phyloP scores from a whole-genome alignment of 2,329 filamentous ascomycete genomes.

The Cladosporium sp. region DNA sequence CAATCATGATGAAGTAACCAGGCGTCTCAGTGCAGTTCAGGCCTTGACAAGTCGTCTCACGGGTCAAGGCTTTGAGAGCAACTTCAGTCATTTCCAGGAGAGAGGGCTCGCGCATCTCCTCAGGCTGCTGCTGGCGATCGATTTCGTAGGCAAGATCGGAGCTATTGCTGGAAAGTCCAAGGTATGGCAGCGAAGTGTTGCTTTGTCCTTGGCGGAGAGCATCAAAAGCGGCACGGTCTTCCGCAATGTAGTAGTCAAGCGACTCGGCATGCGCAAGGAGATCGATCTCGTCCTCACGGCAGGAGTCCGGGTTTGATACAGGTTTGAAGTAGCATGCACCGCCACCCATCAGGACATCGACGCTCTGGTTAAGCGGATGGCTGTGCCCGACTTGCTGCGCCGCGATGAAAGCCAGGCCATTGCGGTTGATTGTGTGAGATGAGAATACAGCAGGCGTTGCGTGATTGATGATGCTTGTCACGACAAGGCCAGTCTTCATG shows the following conservation, averaged over 20 bases:
- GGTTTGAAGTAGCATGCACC: slow-evolving; percentile 42
- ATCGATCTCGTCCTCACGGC: slow-evolving; percentile 36
- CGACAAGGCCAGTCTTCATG: slow-evolving; percentile 41
- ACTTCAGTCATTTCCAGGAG: slow-evolving; percentile 38
- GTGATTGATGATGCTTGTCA: slow-evolving; percentile 40
- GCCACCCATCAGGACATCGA: slow-evolving; percentile 40
- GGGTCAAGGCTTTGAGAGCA: slow-evolving; percentile 35
- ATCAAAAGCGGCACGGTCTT: slow-evolving; percentile 35
- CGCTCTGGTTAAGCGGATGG: slow-evolving; percentile 37
- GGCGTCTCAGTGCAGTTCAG: slow-evolving; percentile 21
- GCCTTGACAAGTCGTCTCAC: slow-evolving; percentile 26
- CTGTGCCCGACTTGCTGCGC: slow-evolving; percentile 38
- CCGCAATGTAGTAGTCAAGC: slow-evolving; percentile 36
- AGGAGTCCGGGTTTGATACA: slow-evolving; percentile 33
- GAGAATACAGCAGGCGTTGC: slow-evolving; percentile 32
- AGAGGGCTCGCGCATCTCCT: slow-evolving; percentile 34
- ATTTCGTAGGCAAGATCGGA: slow-evolving; percentile 37
- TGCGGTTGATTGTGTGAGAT: slow-evolving; percentile 33
- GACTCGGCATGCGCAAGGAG: slow-evolving; percentile 33
- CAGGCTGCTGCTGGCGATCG: slow-evolving; percentile 28
- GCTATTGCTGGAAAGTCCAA: slow-evolving; percentile 37
- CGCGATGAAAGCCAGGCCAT: slow-evolving; percentile 36
- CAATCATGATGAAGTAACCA: slow-evolving; percentile 41
- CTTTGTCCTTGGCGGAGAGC: slow-evolving; percentile 20
- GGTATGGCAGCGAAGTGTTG: slow-evolving; percentile 30